These are phyloP conservation scores for Ochetophila trinervis DNA, from an alignment of 306 rosid species.

Conservation along the genomic window DNA sequence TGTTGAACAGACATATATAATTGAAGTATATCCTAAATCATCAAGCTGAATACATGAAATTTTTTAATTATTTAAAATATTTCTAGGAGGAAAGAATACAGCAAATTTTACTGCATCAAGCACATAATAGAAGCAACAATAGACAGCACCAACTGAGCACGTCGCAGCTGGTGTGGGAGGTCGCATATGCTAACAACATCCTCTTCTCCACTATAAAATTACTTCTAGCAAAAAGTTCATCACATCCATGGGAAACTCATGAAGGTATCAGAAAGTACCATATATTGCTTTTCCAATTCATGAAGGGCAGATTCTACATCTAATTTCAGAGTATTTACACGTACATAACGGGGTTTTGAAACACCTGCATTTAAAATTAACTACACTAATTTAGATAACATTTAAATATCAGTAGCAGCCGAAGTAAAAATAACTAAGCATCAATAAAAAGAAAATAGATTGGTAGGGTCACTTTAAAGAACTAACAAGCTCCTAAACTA, in stretches of 20 bases:
- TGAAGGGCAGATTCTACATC: slow-evolving; percentile 61
- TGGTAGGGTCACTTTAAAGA: no score
- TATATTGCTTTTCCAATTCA: slow-evolving; percentile 52
- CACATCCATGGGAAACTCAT: neutral
- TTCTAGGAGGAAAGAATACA: no score
- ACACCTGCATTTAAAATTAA: slow-evolving; percentile 49
- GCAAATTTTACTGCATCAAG: no score
- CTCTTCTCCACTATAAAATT: neutral
- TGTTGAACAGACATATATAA: neutral
- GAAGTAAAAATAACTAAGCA: neutral
- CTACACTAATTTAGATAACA: neutral
- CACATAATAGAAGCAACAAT: no score
- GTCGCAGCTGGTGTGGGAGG: neutral
- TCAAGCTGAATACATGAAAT: neutral
- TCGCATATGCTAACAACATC: no score
- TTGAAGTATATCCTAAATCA: neutral
- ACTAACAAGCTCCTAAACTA: no score
- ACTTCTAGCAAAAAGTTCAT: no score
- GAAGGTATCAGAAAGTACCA: slow-evolving; percentile 35
- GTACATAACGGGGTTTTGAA: slow-evolving; percentile 72
- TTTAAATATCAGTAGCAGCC: neutral
- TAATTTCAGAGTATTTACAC: slow-evolving; percentile 82
- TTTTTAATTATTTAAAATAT: no score
- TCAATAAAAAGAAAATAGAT: no score
- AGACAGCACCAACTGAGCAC: neutral